A percentile compares a stretch with the other conserved stretches of the same genome.
phyloP scores from a whole-genome alignment of 768 basidiomycete species.

The Leccinellum albellum region DNA sequence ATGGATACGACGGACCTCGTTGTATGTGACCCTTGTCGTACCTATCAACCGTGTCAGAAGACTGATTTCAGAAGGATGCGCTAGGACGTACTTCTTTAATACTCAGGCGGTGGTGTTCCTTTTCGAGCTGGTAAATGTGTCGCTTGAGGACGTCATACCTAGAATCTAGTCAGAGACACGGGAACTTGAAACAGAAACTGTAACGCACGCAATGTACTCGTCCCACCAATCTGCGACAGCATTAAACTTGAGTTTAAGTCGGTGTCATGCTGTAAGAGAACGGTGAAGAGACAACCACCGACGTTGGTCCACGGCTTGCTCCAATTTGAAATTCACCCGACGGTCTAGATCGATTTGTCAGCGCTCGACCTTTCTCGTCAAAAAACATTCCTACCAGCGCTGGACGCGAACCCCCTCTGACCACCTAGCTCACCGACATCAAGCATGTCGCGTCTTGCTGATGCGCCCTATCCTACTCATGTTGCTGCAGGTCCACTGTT shows the following conservation, averaged over 20 bases:
- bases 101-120: conserved; percentile 50
- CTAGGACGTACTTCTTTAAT: conserved; percentile 76
- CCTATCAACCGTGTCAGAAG: conserved; percentile 37
- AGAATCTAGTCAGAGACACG: neutral
- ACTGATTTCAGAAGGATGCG: neutral
- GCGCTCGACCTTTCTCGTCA: too few relatives aligned
- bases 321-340: too few relatives aligned
- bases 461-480: too few relatives aligned
- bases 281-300: too few relatives aligned
- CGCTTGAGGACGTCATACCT: conserved; percentile 88
- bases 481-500: too few relatives aligned
- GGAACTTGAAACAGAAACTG: neutral
- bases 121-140: conserved; percentile 82
- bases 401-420: too few relatives aligned
- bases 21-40: conserved; percentile 89
- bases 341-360: too few relatives aligned
- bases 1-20: conserved; percentile 39
- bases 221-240: conserved; percentile 92
- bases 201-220: conserved; percentile 78
- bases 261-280: too few relatives aligned
- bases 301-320: too few relatives aligned
- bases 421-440: too few relatives aligned
- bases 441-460: too few relatives aligned
- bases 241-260: conserved; percentile 88
- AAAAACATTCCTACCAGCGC: too few relatives aligned